Evolutionary conservation across 805 yeast genomes (phyloP), one percentile per base, ranked within the genome.

Genomic region (Schizosaccharomyces pombe): DNA sequence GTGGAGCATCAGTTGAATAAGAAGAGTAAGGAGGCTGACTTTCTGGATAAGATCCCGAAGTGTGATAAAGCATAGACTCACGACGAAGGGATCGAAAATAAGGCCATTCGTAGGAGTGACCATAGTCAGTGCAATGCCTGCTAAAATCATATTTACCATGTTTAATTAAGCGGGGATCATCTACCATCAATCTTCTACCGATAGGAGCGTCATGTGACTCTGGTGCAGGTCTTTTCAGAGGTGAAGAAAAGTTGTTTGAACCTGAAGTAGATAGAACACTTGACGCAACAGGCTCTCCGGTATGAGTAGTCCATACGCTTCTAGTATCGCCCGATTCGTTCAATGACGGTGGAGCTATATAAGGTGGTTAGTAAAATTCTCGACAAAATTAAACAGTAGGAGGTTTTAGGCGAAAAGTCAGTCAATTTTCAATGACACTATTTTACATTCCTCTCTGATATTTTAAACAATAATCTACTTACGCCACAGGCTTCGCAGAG

Each of bases 71-170:
- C 30, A 43, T 16, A 19, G 43, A 43, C 11, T 43, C 49, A 26
- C 49, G 49, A 43, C 49, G 49, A 19, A 43, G 16, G 4, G 49
- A 43, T 5, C 49, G 49, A 26, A 43, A 43, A n/a, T 43, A 43
- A 26, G 49, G 49, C 49, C 49, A 43, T 8, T 43, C 49, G 9
- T 43, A 43, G 26, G 49, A 43, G 26, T 43, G 49, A 14, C 49
- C 49, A 26, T 43, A 43, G 26, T 43, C 49, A 5, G 49, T 43
- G 14, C 49, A 43, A n/a, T 43, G 49, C 11, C 49, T 28, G 30
- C 16, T 22, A 26, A 43, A 43, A 26, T 43, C 49, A 19, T 43
- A 43, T n/a, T 22, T 26, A 19, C 14, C 30, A 22, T 28, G 3
- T 6, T 26, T 43, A 6, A 16, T 24, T 26, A 43, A 19, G 30